A percentile compares a stretch with the other conserved stretches of the same genome.
These are phyloP conservation scores for Dioscorea cayenensis DNA, from an alignment of 116 monocot species.

Conservation along the genomic window DNA sequence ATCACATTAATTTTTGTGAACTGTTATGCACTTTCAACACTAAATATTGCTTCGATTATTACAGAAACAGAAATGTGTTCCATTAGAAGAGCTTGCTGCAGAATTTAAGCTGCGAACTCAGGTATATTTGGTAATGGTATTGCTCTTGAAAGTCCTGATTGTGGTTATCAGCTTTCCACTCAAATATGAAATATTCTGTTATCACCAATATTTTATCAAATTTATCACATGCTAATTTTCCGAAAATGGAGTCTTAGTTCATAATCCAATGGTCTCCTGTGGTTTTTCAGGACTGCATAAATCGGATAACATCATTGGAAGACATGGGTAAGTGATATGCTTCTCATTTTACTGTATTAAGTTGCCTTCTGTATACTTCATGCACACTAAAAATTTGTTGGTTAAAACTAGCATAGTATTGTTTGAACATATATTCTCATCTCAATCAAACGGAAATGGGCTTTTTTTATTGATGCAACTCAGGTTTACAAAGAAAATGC, in stretches of 20 bases:
- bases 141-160: background rate
- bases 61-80: constrained; percentile 90
- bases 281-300: constrained; percentile 78
- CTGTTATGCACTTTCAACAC: background rate
- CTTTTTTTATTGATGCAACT: too few species aligned
- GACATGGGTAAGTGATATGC: constrained; percentile 35
- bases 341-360: background rate
- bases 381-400: background rate
- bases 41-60: constrained; percentile 8
- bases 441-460: too few species aligned
- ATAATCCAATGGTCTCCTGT: background rate
- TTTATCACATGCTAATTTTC: too few species aligned
- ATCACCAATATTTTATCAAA: background rate
- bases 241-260: too few species aligned
- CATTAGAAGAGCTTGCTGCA: constrained; percentile 91
- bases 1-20: background rate
- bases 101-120: constrained; percentile 92
- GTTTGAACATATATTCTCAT: too few species aligned
- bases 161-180: background rate
- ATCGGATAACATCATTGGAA: constrained; percentile 70
- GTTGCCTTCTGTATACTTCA: background rate
- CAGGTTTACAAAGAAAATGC: too few species aligned
- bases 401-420: too few species aligned
- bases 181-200: background rate
- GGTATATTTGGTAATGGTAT: constrained; percentile 17